Base-by-base conservation (phyloP, 1,284 basidiomycete genomes). In the Rhodotorula sp. region DNA sequence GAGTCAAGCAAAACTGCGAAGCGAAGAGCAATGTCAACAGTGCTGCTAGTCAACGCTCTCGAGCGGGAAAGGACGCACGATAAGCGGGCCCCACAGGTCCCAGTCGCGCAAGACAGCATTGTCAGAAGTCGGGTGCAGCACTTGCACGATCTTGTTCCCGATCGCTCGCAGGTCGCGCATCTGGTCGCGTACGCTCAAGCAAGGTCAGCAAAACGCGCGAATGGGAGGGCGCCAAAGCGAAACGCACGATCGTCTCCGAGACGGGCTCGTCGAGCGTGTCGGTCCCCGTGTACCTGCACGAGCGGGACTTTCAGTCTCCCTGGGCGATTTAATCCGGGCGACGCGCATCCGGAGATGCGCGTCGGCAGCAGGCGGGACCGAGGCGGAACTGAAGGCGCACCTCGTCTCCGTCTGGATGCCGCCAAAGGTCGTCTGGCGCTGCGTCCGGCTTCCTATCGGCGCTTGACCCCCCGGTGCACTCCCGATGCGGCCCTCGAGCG, bases 51-150 rank as follows among this genome's bases (percentile, higher is more conserved):
- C 1, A 45, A 55, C 42, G 21, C n/a, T 56, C 41, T 16, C 16
- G 34, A 27, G 19, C 10, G 17, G 23, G 25, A 2, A 3, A 8
- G 25, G 4, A 61, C 70, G 58, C 49, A 72, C 86, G 52, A 96
- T 86, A 12, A 97, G 85, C 16, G 93, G 94, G 3, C 93, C 94
- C 94, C 93, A 97, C 50, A 97, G 85, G 82, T 97, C 93, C 94
- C 94, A 97, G 79, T 97, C 94, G 74, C 92, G 92, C 77, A 66
- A 65, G n/a, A 88, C 88, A 1, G 85, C 86, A 9, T 89, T 84
- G 60, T 83, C 83, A 77, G 88, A 87, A 14, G 90, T 88, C 17
- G 94, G 94, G 77, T 94, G 95, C 48, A 97, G 84, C 7, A 97
- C 94, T 84, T 97, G 93, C 7, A 95, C 85, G 9, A 97, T 86